Conservation (phyloP, 2,329 filamentous ascomycete genomes). For the Hypoxylon sp. region DNA sequence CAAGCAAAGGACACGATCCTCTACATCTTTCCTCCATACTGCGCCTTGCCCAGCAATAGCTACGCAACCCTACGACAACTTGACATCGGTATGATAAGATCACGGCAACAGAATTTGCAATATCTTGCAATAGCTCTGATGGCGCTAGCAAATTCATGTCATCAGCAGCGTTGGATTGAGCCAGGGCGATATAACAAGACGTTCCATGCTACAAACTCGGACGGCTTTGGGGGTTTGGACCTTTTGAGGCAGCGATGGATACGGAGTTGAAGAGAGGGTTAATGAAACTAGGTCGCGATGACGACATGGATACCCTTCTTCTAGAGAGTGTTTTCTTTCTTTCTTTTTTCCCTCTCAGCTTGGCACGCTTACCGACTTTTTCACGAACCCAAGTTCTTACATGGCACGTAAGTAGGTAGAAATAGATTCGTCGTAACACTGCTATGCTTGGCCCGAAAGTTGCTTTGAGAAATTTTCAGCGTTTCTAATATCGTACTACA, state of each 20-base stretch:
- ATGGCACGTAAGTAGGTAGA: neutral
- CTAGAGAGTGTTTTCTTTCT: no score
- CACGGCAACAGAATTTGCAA: no score
- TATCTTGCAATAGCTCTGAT: no score
- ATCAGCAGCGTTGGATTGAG: neutral
- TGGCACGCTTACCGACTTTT: neutral
- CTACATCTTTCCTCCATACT: no score
- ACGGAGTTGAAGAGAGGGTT: neutral
- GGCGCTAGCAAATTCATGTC: neutral
- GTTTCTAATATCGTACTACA: no score
- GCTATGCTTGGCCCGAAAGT: no score
- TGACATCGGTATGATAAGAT: neutral
- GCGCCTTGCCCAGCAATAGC: no score
- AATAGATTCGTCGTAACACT: neutral
- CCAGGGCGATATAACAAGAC: no score
- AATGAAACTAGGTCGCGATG: neutral
- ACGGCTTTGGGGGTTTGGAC: neutral
- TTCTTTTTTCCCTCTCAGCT: no score
- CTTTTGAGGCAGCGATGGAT: neutral
- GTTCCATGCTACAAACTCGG: neutral
- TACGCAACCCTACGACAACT: neutral
- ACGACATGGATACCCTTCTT: neutral
- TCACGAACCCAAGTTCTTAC: neutral
- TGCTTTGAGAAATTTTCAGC: no score
- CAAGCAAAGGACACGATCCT: no score